These are phyloP conservation scores for Chalaropsis thielavioides DNA, from an alignment of 2,329 filamentous ascomycete genomes.

Conservation along the genomic window DNA sequence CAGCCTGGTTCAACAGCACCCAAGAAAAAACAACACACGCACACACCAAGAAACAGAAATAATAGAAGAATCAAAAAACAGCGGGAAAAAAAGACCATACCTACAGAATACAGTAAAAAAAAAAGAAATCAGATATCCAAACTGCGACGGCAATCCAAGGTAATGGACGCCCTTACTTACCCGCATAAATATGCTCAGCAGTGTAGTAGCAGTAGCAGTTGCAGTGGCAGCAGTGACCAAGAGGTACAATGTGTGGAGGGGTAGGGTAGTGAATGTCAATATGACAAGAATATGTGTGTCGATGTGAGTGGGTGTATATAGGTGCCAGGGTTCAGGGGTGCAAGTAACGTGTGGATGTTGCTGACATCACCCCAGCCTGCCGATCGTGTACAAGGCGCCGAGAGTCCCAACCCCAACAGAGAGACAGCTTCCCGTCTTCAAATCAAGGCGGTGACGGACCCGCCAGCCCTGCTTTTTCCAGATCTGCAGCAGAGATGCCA, in stretches of 20 bases:
- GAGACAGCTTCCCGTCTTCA: background rate
- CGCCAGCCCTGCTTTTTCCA: slow-evolving; percentile 16
- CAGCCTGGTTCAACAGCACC: background rate
- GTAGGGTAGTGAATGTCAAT: background rate
- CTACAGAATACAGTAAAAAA: background rate
- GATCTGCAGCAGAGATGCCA: slow-evolving; percentile 28
- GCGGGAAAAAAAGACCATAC: background rate
- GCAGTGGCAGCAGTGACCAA: background rate
- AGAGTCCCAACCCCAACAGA: background rate
- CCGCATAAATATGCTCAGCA: background rate
- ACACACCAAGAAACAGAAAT: background rate
- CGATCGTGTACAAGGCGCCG: background rate
- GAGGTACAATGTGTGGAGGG: background rate
- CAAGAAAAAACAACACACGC: background rate
- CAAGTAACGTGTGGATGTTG: background rate
- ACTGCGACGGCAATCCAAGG: background rate
- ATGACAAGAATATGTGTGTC: background rate
- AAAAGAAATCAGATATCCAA: slow-evolving; percentile 15
- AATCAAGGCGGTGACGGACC: slow-evolving; percentile 8
- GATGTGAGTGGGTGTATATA: background rate
- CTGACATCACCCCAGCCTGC: background rate
- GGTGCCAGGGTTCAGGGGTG: background rate
- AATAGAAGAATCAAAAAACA: slow-evolving; percentile 4
- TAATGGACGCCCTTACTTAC: background rate
- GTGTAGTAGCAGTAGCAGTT: background rate